These are phyloP conservation scores for Salix arbutifolia DNA, from an alignment of 345 rosid species.

Conservation along the genomic window DNA sequence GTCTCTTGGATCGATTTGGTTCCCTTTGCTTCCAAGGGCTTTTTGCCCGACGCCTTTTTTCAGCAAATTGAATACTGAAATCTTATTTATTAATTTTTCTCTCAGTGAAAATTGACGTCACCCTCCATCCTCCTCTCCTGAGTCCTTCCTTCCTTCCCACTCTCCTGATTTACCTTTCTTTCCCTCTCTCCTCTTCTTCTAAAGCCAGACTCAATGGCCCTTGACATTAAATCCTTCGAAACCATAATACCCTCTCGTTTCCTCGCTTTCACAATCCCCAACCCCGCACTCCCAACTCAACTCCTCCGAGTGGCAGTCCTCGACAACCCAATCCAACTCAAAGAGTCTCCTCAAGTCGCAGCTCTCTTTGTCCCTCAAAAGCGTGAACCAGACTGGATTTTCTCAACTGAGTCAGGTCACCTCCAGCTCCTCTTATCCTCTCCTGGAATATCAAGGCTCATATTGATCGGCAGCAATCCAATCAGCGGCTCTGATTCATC, in stretches of 20 bases:
- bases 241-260: conserved; percentile 57
- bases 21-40: background rate
- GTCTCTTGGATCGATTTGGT: no score
- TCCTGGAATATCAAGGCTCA: conserved; percentile 55
- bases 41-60: background rate
- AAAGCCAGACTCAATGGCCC: conserved; percentile 35
- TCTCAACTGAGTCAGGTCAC: conserved; percentile 85
- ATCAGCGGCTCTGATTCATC: conserved; percentile 9
- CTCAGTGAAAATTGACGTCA: no score
- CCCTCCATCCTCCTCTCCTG: no score
- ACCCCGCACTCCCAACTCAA: conserved; percentile 20
- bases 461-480: conserved; percentile 51
- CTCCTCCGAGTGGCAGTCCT: conserved; percentile 72
- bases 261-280: conserved; percentile 60
- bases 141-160: background rate
- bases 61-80: background rate
- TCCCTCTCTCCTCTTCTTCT: background rate
- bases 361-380: conserved; percentile 61
- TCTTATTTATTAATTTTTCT: no score
- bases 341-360: conserved; percentile 41
- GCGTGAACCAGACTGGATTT: conserved; percentile 81
- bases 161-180: background rate
- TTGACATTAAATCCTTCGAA: conserved; percentile 50
- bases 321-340: conserved; percentile 53
- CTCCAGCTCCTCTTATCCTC: conserved; percentile 65